Conservation (phyloP, 176 grass and related monocot genomes). For the Triticum urartu region DNA sequence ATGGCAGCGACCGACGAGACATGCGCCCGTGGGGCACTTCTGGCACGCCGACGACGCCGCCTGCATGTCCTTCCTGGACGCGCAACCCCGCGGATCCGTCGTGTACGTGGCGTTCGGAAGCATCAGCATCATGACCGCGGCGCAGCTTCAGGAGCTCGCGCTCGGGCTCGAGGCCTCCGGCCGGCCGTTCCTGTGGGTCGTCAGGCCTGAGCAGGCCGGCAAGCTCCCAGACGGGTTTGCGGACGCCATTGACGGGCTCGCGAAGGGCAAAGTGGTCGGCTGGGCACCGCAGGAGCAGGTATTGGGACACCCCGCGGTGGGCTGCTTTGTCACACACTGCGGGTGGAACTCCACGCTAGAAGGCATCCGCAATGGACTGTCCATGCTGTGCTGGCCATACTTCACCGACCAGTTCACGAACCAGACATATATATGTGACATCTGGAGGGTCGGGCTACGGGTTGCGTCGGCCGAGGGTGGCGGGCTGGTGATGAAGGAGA, state of each 20-base stretch:
- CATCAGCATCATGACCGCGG: slow-evolving; percentile 30
- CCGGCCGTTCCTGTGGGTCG: slow-evolving; percentile 47
- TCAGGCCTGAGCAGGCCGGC: neutral
- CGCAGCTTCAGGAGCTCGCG: slow-evolving; percentile 44
- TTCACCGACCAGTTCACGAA: slow-evolving; percentile 51
- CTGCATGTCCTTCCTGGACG: slow-evolving; percentile 50
- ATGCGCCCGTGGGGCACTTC: slow-evolving; percentile 23
- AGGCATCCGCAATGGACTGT: slow-evolving; percentile 38
- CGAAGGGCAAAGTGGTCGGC: slow-evolving; percentile 22
- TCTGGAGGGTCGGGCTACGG: slow-evolving; percentile 52
- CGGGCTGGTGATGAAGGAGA: slow-evolving; percentile 8
- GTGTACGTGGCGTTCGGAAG: slow-evolving; percentile 60
- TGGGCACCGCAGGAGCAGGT: slow-evolving; percentile 44
- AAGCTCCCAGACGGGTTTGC: neutral
- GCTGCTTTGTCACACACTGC: slow-evolving; percentile 50
- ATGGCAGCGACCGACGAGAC: neutral
- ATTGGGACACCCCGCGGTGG: slow-evolving; percentile 33
- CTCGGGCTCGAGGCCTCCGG: slow-evolving; percentile 28
- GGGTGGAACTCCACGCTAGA: slow-evolving; percentile 63
- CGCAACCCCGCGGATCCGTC: slow-evolving; percentile 36
- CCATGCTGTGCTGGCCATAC: slow-evolving; percentile 57
- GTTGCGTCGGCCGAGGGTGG: neutral
- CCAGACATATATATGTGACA: slow-evolving; percentile 54
- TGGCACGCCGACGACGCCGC: slow-evolving; percentile 26
- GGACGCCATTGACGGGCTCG: neutral